Conservation (phyloP, 2,329 filamentous ascomycete genomes). For the Chalaropsis ovoidea region DNA sequence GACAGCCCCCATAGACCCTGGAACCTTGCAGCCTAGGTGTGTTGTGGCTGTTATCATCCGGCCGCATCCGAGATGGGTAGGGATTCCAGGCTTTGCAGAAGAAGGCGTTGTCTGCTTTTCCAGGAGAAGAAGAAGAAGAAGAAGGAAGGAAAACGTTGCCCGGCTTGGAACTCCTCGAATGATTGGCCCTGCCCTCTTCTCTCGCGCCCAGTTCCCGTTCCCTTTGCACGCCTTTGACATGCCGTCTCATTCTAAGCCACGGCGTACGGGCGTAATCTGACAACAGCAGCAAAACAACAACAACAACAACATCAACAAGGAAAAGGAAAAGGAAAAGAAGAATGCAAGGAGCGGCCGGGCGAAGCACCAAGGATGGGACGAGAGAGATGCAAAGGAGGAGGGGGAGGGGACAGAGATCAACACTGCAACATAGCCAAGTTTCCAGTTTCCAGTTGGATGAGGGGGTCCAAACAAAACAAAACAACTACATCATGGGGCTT, state of each 20-base stretch:
- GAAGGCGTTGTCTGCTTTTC: not conserved
- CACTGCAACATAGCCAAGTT: not conserved
- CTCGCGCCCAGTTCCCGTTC: not conserved
- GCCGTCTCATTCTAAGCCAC: not conserved
- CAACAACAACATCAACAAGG: too few species aligned
- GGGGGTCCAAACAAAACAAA: conserved; percentile 12
- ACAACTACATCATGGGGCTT: not conserved
- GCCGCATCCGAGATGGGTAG: conserved; percentile 11
- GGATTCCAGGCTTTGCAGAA: not conserved
- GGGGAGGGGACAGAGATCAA: not conserved
- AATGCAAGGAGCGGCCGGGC: not conserved
- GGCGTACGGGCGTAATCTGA: not conserved
- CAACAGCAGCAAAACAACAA: not conserved
- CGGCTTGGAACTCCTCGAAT: too few species aligned
- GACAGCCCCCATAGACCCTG: not conserved
- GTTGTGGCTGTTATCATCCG: conserved; percentile 12
- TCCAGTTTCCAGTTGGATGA: not conserved
- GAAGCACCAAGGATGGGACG: not conserved
- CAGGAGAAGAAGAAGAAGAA: too few species aligned
- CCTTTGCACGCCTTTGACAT: not conserved
- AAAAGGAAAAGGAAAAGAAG: not conserved
- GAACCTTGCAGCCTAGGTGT: not conserved
- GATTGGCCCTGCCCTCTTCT: too few species aligned
- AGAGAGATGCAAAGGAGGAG: not conserved
- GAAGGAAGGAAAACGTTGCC: too few species aligned